Evolutionary conservation across 371 early-diverging fungal genomes (phyloP), one percentile per base, ranked within the genome.

Genomic region (Thermomucor indicae-seudaticae): DNA sequence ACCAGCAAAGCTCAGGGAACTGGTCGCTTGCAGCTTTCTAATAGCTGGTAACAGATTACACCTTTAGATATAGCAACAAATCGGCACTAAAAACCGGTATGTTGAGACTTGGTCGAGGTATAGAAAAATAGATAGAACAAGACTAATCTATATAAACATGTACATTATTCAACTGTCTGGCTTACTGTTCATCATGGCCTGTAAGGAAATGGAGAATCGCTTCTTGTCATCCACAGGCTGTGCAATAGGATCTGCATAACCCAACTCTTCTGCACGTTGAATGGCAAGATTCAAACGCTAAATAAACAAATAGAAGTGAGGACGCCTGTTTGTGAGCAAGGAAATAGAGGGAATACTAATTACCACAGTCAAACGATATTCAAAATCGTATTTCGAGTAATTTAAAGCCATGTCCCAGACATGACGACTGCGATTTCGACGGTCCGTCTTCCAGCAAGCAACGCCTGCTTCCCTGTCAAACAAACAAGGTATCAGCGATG

Each of bases 291-390:
- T 68, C 20, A 75, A 51, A n/a, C 75, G 60, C 40, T 59, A 38
- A 6, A 12, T n/a, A 3, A 43, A 43, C 19, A 34, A 40, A 17
- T 16, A 10, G 4, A 24, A 34, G 16, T 32, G 38, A 2, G 8
- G n/a, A 17, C 2, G 14, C n/a, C 14, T 12, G 2, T 14, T 8
- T 41, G 4, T 30, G 5, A 51, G n/a, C 47, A 30, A 50, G n/a
- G n/a, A n/a, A n/a, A n/a, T n/a, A n/a, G n/a, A n/a, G n/a, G n/a
- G n/a, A n/a, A n/a, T n/a, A n/a, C n/a, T n/a, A n/a, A 55, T 39
- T 46, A 64, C 64, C 54, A 75, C 59, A 6, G 75, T 60, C 25
- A 75, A 46, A 39, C 75, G 49, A 58, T 69, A 62, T 49, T 71
- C 70, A 52, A 71, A 75, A 39, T 71, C 64, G 39, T 67, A 69